Evolutionary conservation across 2,329 filamentous ascomycete species (phyloP), one percentile per base, ranked within the genome.

Genomic region (Xenoacremonium recifei): DNA sequence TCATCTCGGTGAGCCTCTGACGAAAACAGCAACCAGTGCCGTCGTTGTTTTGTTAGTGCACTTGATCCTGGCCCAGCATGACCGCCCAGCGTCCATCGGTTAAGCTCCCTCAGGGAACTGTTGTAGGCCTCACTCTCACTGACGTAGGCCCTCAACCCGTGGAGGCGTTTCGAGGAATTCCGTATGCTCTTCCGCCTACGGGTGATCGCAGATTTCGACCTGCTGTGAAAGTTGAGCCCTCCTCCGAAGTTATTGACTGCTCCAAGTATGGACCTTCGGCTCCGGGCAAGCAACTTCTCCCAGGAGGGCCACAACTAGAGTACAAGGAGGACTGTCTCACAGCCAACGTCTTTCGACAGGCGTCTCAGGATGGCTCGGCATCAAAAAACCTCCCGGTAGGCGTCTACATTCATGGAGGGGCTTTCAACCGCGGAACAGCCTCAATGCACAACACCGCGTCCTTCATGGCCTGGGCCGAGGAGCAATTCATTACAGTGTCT

Each of bases 401-500:
- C 0, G 50, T 60, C 3, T 30, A 58, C 2, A 59, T 63, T 19
- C 60, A 58, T 0, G 60, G 60, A 0, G 60, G 60, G 6, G 60
- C 60, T 0, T 63, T 62, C 19, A 60, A 63, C 35, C 58, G 60
- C 3, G 60, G 60, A 9, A 57, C 58, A 6, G 58, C 60, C 4
- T 35, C 57, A 9, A 63, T 63, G 68, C 70, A 79, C 47, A 53
- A 57, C n/a, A 54, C 55, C 0, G 53, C 54, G 12, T 69, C 78
- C 25, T 73, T 80, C 70, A 65, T 80, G 19, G 72, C 70, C 2
- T 77, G 70, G 50, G 63, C 64, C 0, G 54, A 61, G 21, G 58
- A 70, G 37, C 71, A 73, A 0, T 70, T 76, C 39, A 70, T 79
- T 30, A 74, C 63, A 13, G 68, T 75, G 5, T 68, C 64, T 49